These are phyloP conservation scores for Boletus rufocinnamomeus DNA, from an alignment of 768 basidiomycete species.

Conservation along the genomic window DNA sequence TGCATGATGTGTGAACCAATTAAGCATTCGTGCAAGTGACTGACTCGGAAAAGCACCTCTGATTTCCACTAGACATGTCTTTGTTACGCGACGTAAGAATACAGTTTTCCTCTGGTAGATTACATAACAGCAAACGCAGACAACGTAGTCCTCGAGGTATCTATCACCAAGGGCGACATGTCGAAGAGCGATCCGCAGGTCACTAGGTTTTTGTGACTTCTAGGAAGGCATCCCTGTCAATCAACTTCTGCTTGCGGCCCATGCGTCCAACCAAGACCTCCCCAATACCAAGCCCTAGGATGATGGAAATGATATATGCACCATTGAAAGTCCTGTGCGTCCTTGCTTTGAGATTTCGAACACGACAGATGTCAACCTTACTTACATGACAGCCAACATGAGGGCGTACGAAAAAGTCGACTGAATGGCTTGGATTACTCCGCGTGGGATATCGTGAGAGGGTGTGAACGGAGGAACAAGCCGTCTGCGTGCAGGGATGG, in stretches of 20 bases:
- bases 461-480: slow-evolving; percentile 62
- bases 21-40: background rate
- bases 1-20: background rate
- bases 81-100: background rate
- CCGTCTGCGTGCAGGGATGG: slow-evolving; percentile 20
- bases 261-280: slow-evolving; percentile 72
- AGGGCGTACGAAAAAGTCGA: slow-evolving; percentile 63
- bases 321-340: slow-evolving; percentile 77
- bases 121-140: background rate
- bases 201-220: background rate
- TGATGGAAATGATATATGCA: slow-evolving; percentile 71
- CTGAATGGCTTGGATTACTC: slow-evolving; percentile 63
- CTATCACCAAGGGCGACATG: background rate
- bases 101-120: background rate
- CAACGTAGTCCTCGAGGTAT: background rate
- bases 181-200: background rate
- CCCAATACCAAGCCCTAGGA: slow-evolving; percentile 71
- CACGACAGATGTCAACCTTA: background rate
- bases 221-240: background rate
- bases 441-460: slow-evolving; percentile 70
- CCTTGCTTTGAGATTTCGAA: slow-evolving; percentile 8
- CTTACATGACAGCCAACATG: slow-evolving; percentile 84
- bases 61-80: background rate
- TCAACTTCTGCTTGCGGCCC: slow-evolving; percentile 23
- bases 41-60: background rate